Conservation (phyloP, 2,329 filamentous ascomycete genomes). For the Thelonectria olida region DNA sequence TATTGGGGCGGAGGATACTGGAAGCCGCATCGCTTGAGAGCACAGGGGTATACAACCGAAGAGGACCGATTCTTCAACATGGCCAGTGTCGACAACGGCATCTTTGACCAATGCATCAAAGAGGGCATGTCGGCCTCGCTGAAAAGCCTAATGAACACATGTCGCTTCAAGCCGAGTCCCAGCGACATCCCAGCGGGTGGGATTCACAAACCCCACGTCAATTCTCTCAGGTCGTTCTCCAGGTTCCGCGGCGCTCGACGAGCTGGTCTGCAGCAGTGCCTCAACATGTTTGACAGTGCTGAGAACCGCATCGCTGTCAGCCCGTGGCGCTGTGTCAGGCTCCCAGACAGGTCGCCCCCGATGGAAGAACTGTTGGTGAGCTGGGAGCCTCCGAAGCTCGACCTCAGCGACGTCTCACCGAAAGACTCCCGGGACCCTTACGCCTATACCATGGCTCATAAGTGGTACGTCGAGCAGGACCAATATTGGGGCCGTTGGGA, state of each 20-base stretch:
- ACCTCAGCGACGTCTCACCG: slow-evolving; percentile 31
- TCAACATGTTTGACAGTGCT: slow-evolving; percentile 48
- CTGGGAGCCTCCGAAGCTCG: background rate
- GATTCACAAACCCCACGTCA: slow-evolving; percentile 9
- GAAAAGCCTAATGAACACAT: slow-evolving; percentile 4
- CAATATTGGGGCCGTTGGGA: slow-evolving; percentile 32
- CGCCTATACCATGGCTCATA: slow-evolving; percentile 38
- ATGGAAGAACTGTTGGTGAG: slow-evolving; percentile 28
- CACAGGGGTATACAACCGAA: background rate
- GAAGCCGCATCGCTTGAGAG: background rate
- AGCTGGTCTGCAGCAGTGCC: slow-evolving; percentile 55
- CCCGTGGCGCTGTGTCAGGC: slow-evolving; percentile 48
- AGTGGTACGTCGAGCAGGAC: slow-evolving; percentile 30
- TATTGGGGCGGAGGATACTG: slow-evolving; percentile 15
- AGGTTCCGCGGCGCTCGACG: slow-evolving; percentile 53
- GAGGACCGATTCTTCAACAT: slow-evolving; percentile 41
- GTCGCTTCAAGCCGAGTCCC: slow-evolving; percentile 4
- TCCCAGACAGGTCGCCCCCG: slow-evolving; percentile 40
- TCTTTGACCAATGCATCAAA: slow-evolving; percentile 47
- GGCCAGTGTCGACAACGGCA: slow-evolving; percentile 45
- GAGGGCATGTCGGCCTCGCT: slow-evolving; percentile 33
- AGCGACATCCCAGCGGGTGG: background rate
- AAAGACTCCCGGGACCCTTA: slow-evolving; percentile 39
- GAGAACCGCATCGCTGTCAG: slow-evolving; percentile 50
- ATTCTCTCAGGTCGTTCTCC: slow-evolving; percentile 41